Evolutionary conservation across 768 basidiomycete genomes (phyloP).

Genomic region (Baorangia bicolor): DNA sequence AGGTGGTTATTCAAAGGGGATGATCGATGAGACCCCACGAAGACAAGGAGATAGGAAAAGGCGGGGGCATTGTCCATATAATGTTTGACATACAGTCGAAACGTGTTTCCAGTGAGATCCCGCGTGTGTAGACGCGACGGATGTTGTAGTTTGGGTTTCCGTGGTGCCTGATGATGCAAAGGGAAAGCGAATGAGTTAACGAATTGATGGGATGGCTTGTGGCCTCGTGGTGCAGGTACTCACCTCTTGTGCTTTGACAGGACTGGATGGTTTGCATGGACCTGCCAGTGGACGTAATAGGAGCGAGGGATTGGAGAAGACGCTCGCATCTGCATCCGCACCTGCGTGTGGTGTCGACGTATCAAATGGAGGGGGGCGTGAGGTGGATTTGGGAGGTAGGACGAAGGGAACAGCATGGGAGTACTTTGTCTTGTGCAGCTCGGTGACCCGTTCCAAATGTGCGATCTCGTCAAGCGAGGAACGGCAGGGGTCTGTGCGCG

Average conservation of each 20-base stretch:
- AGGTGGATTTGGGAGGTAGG: slow-evolving; percentile 28
- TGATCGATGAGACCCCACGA: background rate
- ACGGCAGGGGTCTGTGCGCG: slow-evolving; percentile 38
- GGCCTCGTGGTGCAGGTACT: background rate
- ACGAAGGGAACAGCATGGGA: slow-evolving; percentile 46
- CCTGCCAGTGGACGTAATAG: background rate
- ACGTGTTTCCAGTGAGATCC: slow-evolving; percentile 69
- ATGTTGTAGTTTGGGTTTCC: slow-evolving; percentile 59
- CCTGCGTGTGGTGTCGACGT: background rate
- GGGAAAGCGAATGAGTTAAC: background rate
- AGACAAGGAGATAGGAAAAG: background rate
- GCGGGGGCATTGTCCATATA: slow-evolving; percentile 63
- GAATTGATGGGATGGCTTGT: background rate
- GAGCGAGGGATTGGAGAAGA: slow-evolving; percentile 13
- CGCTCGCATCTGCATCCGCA: background rate
- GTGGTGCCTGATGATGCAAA: background rate
- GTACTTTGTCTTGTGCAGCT: slow-evolving; percentile 53
- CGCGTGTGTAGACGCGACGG: slow-evolving; percentile 65
- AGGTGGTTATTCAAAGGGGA: slow-evolving; percentile 11
- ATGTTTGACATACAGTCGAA: slow-evolving; percentile 75
- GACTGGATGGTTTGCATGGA: slow-evolving; percentile 28
- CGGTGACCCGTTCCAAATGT: slow-evolving; percentile 52
- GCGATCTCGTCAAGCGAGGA: slow-evolving; percentile 56
- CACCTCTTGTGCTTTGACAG: slow-evolving; percentile 15
- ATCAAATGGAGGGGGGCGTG: slow-evolving; percentile 1